phyloP scores from a whole-genome alignment of 805 yeast species.

The Candida khao-thaluensis region DNA sequence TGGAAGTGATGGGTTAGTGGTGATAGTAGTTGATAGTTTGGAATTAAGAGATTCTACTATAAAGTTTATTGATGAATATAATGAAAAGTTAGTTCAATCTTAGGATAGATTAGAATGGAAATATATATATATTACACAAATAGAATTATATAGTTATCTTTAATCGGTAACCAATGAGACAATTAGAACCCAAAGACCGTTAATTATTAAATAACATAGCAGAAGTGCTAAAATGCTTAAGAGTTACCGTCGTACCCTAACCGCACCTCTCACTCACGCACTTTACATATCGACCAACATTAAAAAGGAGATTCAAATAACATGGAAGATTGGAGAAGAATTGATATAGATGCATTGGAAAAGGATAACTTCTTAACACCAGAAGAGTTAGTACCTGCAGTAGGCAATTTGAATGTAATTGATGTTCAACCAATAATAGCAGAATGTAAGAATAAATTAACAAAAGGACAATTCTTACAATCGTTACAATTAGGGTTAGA shows the following conservation, averaged over 20 bases:
- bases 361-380: conserved; percentile 70
- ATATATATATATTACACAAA: not conserved
- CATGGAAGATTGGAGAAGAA: conserved; percentile 88
- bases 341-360: conserved; percentile 88
- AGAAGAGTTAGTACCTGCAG: conserved; percentile 60
- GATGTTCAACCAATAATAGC: conserved; percentile 56
- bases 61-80: conserved; percentile 43
- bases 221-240: too few species aligned
- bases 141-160: too few species aligned
- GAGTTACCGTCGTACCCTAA: conserved; percentile 1
- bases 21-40: conserved; percentile 48
- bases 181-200: too few species aligned
- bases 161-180: too few species aligned
- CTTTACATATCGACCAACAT: too few species aligned
- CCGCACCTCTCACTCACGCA: too few species aligned
- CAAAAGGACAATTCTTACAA: conserved; percentile 68
- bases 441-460: conserved; percentile 59
- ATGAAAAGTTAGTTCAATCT: conserved; percentile 10
- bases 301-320: too few species aligned
- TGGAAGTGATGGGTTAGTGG: conserved; percentile 60
- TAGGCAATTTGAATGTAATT: conserved; percentile 34
- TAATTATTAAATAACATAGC: too few species aligned
- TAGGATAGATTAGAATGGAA: not conserved
- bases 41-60: conserved; percentile 39
- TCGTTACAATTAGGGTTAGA: conserved; percentile 66